These are phyloP conservation scores for Candida labiduridarum DNA, from an alignment of 1,139 yeast species.

Conservation along the genomic window DNA sequence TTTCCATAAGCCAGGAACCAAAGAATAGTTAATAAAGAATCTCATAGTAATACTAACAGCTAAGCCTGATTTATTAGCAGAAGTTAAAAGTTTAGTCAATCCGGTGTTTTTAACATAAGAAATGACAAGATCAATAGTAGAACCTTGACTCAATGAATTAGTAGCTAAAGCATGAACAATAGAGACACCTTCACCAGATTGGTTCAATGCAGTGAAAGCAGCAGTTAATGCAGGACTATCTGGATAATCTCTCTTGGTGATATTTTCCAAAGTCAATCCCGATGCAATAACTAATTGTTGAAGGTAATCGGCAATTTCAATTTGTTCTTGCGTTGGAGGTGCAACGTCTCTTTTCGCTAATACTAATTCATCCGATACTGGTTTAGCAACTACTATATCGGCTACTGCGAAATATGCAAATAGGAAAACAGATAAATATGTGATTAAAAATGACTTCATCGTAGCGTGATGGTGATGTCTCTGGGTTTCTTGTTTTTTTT, in stretches of 20 bases:
- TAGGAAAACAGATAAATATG: constrained; percentile 15
- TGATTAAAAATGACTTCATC: constrained; percentile 15
- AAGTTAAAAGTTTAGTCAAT: constrained; percentile 23
- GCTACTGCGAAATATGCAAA: constrained; percentile 14
- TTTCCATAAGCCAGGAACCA: constrained; percentile 24
- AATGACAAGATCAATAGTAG: constrained; percentile 24
- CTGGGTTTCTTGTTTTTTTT: no score
- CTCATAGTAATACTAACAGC: constrained; percentile 31
- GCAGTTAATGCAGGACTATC: constrained; percentile 25
- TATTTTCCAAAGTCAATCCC: constrained; percentile 5
- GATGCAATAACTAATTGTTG: constrained; percentile 10
- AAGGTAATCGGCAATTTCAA: constrained; percentile 13
- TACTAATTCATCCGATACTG: constrained; percentile 1
- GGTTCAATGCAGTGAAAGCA: constrained; percentile 29
- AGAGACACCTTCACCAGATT: constrained; percentile 28
- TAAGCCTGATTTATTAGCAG: constrained; percentile 29
- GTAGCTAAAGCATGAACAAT: constrained; percentile 26
- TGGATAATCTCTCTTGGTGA: constrained; percentile 24
- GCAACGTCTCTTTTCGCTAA: constrained; percentile 5
- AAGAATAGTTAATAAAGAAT: constrained; percentile 24
- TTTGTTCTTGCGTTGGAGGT: constrained; percentile 9
- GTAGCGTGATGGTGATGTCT: constrained; percentile 1
- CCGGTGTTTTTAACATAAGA: constrained; percentile 25
- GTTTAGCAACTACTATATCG: constrained; percentile 3
- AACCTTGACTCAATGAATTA: constrained; percentile 24